Base-by-base conservation (phyloP, 177 flowering plant species). In the Telopea speciosissima region DNA sequence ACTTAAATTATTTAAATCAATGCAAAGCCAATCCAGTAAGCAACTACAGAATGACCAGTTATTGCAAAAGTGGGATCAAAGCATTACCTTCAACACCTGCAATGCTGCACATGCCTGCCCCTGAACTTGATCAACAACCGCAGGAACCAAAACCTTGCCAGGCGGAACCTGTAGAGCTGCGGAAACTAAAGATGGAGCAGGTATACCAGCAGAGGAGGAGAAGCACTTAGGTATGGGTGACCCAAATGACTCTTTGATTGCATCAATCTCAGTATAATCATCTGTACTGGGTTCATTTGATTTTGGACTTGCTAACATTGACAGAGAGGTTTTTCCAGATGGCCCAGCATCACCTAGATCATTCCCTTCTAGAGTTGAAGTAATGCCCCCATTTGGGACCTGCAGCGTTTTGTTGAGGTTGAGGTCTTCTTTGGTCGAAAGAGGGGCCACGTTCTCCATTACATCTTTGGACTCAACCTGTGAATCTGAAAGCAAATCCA, bases 101-200 rank as follows among this genome's bases (percentile, higher is more conserved):
- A 95, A 83, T 62, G 99, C 98, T 31, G 94, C 85, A 59, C 93
- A 63, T 64, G 98, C 91, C 79, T 93, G 99, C 65, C 89, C 84
- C 73, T 93, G 99, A 75, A 84, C 82, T 82, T 88, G 94, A 81
- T 95, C 99, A 80, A 90, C 85, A 62, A 72, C 79, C 62, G 97
- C 91, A 84, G 97, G 96, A 77, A 95, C 85, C 83, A 95, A 76
- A 80, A 95, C 89, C 84, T 89, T 91, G 68, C 99, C 99, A 72
- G 93, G 92, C 79, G 72, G 81, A 66, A 82, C 87, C 85, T 86
- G 92, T 69, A 89, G 77, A 84, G 86, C 90, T 84, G 89, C 84
- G 85, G 90, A 88, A 81, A 92, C 84, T 76, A 77, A 75, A 80
- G 92, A 85, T 80, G 97, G 99, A 83, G 97, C 98, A 86, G 96